Evolutionary conservation across 129 eudicot genomes (phyloP).

Genomic region (Flaveria bidentis): DNA sequence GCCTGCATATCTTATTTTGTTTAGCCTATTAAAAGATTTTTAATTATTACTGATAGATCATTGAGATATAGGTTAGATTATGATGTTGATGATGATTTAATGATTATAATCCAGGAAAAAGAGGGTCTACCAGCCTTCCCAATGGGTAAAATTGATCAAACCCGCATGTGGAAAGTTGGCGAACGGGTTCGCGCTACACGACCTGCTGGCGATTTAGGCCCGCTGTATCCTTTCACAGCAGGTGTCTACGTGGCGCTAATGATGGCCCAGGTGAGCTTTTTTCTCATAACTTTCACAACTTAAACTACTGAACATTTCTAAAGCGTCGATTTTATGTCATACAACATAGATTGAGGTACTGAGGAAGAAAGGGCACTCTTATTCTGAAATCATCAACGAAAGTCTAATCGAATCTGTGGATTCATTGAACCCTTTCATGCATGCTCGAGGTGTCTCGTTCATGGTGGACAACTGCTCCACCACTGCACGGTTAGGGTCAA

Average conservation of each 20-base stretch:
- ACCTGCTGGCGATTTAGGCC: conserved; percentile 84
- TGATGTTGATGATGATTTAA: background rate
- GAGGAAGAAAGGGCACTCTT: conserved; percentile 95
- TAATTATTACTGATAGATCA: background rate
- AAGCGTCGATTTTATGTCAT: background rate
- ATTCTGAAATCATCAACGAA: conserved; percentile 90
- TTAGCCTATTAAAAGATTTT: background rate
- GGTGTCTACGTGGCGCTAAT: conserved; percentile 92
- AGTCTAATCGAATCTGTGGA: conserved; percentile 94
- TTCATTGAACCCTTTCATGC: conserved; percentile 96
- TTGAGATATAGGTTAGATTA: background rate
- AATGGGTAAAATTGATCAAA: conserved; percentile 98
- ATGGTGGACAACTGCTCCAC: conserved; percentile 99
- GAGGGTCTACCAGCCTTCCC: conserved; percentile 99
- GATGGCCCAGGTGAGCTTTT: conserved; percentile 90
- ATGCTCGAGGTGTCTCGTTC: conserved; percentile 94
- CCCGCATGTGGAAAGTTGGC: conserved; percentile 98
- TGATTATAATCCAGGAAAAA: conserved; percentile 57
- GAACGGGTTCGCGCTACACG: conserved; percentile 79
- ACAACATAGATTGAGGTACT: conserved; percentile 68
- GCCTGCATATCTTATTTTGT: background rate
- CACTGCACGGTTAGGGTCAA: conserved; percentile 79
- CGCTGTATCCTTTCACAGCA: conserved; percentile 91
- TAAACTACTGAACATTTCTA: background rate
- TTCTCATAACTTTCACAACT: background rate